Conservation (phyloP, 108 stramenopile genomes). For the Skeletonema menzelii region DNA sequence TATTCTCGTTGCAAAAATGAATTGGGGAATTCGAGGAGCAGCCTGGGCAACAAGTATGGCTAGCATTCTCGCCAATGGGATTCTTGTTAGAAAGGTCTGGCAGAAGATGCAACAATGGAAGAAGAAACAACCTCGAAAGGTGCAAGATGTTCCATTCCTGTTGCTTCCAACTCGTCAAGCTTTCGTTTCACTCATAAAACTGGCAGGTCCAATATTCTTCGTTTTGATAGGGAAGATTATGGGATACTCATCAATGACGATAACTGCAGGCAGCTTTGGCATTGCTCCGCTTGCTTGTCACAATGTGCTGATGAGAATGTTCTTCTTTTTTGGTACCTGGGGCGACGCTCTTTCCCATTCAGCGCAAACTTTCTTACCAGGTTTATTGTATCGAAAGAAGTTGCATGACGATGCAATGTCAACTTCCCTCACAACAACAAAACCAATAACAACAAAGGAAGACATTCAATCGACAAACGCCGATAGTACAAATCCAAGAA, state of each 20-base stretch:
- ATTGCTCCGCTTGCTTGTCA: conserved; percentile 78
- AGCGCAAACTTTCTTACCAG: conserved; percentile 90
- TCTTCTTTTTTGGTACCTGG: conserved; percentile 92
- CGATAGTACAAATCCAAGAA: conserved; percentile 28
- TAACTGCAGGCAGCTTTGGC: conserved; percentile 76
- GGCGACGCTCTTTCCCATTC: conserved; percentile 87
- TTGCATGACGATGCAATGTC: conserved; percentile 7
- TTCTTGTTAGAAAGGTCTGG: conserved; percentile 58
- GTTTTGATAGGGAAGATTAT: conserved; percentile 76
- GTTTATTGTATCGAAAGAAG: conserved; percentile 50
- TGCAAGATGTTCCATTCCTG: conserved; percentile 51
- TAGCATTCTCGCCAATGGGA: conserved; percentile 42
- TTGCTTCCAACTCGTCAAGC: conserved; percentile 61
- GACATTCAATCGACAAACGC: not conserved
- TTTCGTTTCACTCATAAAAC: conserved; percentile 57
- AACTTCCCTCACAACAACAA: not conserved
- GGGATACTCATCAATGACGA: conserved; percentile 78
- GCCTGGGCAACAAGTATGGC: conserved; percentile 76
- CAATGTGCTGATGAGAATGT: conserved; percentile 87
- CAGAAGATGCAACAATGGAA: conserved; percentile 61
- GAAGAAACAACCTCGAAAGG: not conserved
- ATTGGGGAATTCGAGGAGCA: conserved; percentile 68
- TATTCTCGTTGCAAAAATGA: conserved; percentile 49
- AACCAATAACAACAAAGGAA: not conserved
- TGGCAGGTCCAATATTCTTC: conserved; percentile 88